Conservation (phyloP, 345 rosid genomes). For the Salix koriyanagi region DNA sequence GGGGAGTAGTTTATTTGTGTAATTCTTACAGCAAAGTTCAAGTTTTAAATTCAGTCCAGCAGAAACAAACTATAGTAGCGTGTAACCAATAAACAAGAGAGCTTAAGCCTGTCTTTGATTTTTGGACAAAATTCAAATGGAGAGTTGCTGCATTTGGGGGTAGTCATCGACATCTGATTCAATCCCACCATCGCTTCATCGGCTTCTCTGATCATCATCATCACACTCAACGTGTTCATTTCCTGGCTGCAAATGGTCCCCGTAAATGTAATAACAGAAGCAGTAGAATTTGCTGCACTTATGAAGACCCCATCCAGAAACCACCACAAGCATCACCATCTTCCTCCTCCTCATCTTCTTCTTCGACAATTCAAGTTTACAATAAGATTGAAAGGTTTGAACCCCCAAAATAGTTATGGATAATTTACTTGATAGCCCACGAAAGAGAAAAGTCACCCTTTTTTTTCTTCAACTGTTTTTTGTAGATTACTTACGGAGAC, state of each 20-base stretch:
- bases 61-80: neutral
- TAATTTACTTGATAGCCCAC: neutral
- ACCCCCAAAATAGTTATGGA: neutral
- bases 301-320: conserved; percentile 30
- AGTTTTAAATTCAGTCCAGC: neutral
- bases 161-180: neutral
- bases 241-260: neutral
- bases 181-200: neutral
- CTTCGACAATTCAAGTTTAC: conserved; percentile 66
- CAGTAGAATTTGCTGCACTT: conserved; percentile 33
- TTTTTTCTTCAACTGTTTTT: conserved; percentile 1
- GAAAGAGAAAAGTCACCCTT: neutral
- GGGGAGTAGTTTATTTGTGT: neutral
- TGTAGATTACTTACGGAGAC: conserved; percentile 80
- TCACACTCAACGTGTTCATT: conserved; percentile 3
- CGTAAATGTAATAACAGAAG: neutral
- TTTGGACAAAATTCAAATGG: conserved; percentile 9
- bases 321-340: conserved; percentile 26
- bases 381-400: conserved; percentile 81
- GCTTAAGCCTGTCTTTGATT: neutral
- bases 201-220: neutral
- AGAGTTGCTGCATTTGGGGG: conserved; percentile 16
- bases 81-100: neutral
- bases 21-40: neutral
- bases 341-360: conserved; percentile 2